phyloP scores from a whole-genome alignment of 192 early-diverging fungal genomes.

The Coemansia sp. region DNA sequence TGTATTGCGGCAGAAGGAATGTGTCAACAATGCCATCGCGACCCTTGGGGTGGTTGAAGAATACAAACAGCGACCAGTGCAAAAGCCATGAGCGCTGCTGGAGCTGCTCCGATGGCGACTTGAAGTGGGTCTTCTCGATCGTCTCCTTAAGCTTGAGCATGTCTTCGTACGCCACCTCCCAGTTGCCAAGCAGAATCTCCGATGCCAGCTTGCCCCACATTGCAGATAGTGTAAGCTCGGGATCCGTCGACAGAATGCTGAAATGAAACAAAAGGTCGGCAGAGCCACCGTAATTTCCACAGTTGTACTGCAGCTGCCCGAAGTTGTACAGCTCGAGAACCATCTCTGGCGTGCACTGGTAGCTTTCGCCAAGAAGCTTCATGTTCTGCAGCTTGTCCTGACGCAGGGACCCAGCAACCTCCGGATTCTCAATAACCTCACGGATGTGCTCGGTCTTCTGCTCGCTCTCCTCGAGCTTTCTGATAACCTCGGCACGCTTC shows the following conservation, averaged over 20 bases:
- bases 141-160: slow-evolving; percentile 81
- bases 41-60: slow-evolving; percentile 97
- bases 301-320: slow-evolving; percentile 89
- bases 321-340: slow-evolving; percentile 83
- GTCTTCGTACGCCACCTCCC: slow-evolving; percentile 91
- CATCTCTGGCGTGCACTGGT: slow-evolving; percentile 89
- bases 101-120: slow-evolving; percentile 80
- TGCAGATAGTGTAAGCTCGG: slow-evolving; percentile 78
- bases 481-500: slow-evolving; percentile 76
- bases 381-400: slow-evolving; percentile 94
- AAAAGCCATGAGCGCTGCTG: slow-evolving; percentile 92
- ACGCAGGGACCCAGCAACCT: slow-evolving; percentile 83
- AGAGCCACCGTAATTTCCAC: slow-evolving; percentile 87
- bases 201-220: slow-evolving; percentile 97
- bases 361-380: slow-evolving; percentile 83
- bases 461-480: slow-evolving; percentile 72
- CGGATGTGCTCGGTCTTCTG: slow-evolving; percentile 78
- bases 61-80: slow-evolving; percentile 98
- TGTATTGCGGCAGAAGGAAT: slow-evolving; percentile 86
- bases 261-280: slow-evolving; percentile 95
- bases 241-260: slow-evolving; percentile 90
- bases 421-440: slow-evolving; percentile 87
- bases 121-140: slow-evolving; percentile 81
- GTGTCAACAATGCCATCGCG: slow-evolving; percentile 93
- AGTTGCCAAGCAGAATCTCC: slow-evolving; percentile 92